These are phyloP conservation scores for maize (Zea mays) DNA, from an alignment of 176 grass and related monocot species.

Conservation along the genomic window Zm-B73-REFERENCE-NAM-5.0 NC_050097.1:7149501-7150000, in stretches of 20 bases:
- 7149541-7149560: no score
- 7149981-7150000: slow-evolving; percentile 24
- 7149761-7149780: no score
- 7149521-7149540: no score
- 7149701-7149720: neutral
- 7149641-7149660: slow-evolving; percentile 34
- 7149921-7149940: slow-evolving; percentile 68
- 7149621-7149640: neutral
- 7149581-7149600: neutral
- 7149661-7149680: neutral
- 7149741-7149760: no score
- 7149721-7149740: no score
- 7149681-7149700: neutral
- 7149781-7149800: no score
- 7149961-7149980: slow-evolving; percentile 39
- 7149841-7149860: slow-evolving; percentile 12
- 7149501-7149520: no score
- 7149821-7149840: no score
- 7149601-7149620: neutral
- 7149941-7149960: slow-evolving; percentile 73
- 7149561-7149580: no score
- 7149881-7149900: slow-evolving; percentile 55
- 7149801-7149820: no score
- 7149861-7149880: slow-evolving; percentile 43
- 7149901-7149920: slow-evolving; percentile 66